A percentile compares a stretch with the other conserved stretches of the same genome.
These are phyloP conservation scores for Exophiala viscosa DNA, from an alignment of 2,329 filamentous ascomycete genomes.

Conservation along the genomic window DNA sequence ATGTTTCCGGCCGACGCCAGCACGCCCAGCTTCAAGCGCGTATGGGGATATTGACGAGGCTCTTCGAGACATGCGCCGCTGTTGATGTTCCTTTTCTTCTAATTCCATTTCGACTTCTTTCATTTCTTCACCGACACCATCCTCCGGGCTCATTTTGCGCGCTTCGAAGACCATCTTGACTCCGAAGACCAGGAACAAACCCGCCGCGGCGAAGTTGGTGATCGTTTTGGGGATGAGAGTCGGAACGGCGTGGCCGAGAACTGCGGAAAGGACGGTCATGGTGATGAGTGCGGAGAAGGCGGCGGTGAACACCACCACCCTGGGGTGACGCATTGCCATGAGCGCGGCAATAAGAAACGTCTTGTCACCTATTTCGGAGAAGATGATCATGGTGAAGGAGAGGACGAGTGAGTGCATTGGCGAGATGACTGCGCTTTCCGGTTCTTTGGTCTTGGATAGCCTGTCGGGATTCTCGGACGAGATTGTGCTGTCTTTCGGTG, in stretches of 20 bases:
- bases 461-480: constrained; percentile 43
- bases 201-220: constrained; percentile 80
- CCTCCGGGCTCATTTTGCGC: constrained; percentile 79
- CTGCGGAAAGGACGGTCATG: constrained; percentile 92
- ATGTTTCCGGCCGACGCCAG: constrained; percentile 58
- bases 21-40: constrained; percentile 74
- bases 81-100: constrained; percentile 82
- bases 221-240: constrained; percentile 84
- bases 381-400: constrained; percentile 93
- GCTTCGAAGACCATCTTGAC: constrained; percentile 80
- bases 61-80: constrained; percentile 59
- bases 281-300: constrained; percentile 86
- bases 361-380: constrained; percentile 97
- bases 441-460: constrained; percentile 31
- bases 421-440: constrained; percentile 56
- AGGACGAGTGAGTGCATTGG: constrained; percentile 85
- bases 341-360: constrained; percentile 95
- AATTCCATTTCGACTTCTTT: constrained; percentile 92
- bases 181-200: constrained; percentile 86
- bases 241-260: constrained; percentile 88
- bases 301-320: constrained; percentile 87
- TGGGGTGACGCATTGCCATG: constrained; percentile 98
- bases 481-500: constrained; percentile 62
- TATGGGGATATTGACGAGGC: constrained; percentile 68
- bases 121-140: constrained; percentile 95